These are phyloP conservation scores for Isoetes engelmannii DNA, from an alignment of 83 land plant genomes.

Conservation along the genomic window DNA sequence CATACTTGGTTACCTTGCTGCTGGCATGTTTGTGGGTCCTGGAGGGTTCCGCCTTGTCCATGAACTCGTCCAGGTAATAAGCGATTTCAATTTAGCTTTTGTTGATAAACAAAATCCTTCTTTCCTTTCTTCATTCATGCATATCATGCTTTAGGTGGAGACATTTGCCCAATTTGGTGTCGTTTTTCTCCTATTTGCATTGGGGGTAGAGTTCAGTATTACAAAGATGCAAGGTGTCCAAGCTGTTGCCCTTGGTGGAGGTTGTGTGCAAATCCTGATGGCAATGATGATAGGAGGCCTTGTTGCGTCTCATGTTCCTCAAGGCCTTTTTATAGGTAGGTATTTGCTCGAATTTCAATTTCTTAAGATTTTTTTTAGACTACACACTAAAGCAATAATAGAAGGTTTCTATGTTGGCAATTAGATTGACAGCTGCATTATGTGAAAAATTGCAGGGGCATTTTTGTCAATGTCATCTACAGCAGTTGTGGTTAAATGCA, in stretches of 20 bases:
- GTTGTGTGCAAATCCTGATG: constrained; percentile 5
- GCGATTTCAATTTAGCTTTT: not conserved
- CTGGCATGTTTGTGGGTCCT: constrained; percentile 13
- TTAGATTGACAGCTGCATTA: not conserved
- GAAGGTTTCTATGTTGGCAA: not conserved
- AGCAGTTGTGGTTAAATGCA: constrained; percentile 12
- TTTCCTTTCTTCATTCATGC: not conserved
- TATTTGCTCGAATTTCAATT: not conserved
- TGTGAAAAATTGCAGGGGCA: constrained; percentile 2
- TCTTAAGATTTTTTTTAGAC: not conserved
- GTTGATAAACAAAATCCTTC: not conserved
- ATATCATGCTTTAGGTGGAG: not conserved
- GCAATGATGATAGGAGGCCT: constrained; percentile 12
- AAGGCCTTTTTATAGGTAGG: constrained; percentile 12
- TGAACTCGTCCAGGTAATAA: constrained; percentile 12
- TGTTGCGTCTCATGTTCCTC: constrained; percentile 1
- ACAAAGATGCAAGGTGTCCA: constrained; percentile 18
- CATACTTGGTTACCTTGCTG: constrained; percentile 15
- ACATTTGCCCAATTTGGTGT: constrained; percentile 16
- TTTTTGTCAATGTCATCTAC: constrained; percentile 16
- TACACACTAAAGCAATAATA: not conserved
- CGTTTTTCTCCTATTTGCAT: constrained; percentile 5
- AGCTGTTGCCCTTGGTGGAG: constrained; percentile 12
- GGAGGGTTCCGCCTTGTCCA: constrained; percentile 15
- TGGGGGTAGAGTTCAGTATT: constrained; percentile 13